A percentile compares a stretch with the other conserved stretches of the same genome.
Evolutionary conservation across 2,329 filamentous ascomycete species (phyloP).

Genomic region (Sarocladium strictum): DNA sequence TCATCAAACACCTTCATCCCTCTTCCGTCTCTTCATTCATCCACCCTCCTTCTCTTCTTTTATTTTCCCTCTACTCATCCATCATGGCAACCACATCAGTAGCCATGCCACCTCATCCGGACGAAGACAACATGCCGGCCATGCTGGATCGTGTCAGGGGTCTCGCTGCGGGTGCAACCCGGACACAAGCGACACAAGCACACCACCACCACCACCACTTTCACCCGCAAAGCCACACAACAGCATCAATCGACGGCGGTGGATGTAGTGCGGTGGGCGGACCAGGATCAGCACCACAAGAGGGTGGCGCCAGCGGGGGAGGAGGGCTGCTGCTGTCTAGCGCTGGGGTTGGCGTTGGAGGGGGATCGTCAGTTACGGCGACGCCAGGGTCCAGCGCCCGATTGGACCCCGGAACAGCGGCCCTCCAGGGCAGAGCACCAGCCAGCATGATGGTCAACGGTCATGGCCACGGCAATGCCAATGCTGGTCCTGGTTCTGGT

Average conservation of each 20-base stretch:
- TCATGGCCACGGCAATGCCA: too few species aligned
- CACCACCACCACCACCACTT: background rate
- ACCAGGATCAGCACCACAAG: background rate
- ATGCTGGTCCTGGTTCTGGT: background rate
- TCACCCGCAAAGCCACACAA: background rate
- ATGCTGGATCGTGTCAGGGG: conserved; percentile 18
- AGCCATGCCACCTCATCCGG: conserved; percentile 17
- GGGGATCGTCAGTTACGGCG: conserved; percentile 3
- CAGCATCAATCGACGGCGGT: background rate
- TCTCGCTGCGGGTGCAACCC: background rate
- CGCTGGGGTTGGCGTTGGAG: background rate
- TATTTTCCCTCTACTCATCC: background rate
- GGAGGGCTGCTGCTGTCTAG: background rate
- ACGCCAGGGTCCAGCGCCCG: conserved; percentile 7
- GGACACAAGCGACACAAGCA: background rate
- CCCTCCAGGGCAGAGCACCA: conserved; percentile 7
- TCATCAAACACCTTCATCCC: too few species aligned
- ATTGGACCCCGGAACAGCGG: conserved; percentile 7
- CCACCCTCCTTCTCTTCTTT: background rate
- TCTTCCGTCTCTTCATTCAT: too few species aligned
- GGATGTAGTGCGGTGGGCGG: background rate
- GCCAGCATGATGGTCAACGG: conserved; percentile 14
- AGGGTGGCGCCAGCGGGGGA: background rate
- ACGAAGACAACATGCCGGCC: conserved; percentile 18
- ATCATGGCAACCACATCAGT: conserved; percentile 21